Evolutionary conservation across 2,329 filamentous ascomycete species (phyloP), one percentile per base, ranked within the genome.

Genomic region (Venturia nashicola): DNA sequence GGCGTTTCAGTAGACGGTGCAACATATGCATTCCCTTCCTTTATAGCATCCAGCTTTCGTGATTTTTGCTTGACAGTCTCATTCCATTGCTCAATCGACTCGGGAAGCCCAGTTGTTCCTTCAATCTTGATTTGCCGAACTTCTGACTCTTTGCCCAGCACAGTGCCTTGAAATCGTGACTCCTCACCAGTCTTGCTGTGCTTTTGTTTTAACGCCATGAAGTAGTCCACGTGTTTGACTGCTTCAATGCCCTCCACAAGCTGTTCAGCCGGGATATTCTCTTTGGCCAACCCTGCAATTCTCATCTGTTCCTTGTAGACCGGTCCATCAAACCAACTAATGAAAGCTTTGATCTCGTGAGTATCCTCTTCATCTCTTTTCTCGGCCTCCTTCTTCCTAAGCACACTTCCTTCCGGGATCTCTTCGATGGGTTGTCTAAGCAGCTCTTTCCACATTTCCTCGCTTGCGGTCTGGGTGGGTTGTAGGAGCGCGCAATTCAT

Each of bases 151-250:
- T 84, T 86, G 4, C 93, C 93, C 12, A 97, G 79, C 0, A 94
- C 83, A 0, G 93, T 96, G 39, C 90, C 91, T 68, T 88, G 85
- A 73, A 91, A 96, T 70, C 93, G 87, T 11, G 87, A 87, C 71
- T 96, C 91, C 70, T 95, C 91, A 67, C 89, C 90, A 0, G 88
- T 89, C 70, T 94, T 95, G 76, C 87, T 91, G 74, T 96, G 90
- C 72, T 95, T 96, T 76, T 92, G 94, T 76, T 96, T 97, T 51
- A 97, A 78, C 5, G 18, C 46, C 23, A 74, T 78, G 61, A 81
- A 66, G 65, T 79, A 80, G 65, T 80, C 79, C 67, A 80, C 78
- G 69, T 39, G 46, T 51, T 61, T 63, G 70, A 69, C 72, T 64
- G 72, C 73, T 68, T 74, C 78, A 65, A 70, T 77, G 46, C 81